Base-by-base conservation (phyloP, 805 yeast species). In the Lipomyces sp. region DNA sequence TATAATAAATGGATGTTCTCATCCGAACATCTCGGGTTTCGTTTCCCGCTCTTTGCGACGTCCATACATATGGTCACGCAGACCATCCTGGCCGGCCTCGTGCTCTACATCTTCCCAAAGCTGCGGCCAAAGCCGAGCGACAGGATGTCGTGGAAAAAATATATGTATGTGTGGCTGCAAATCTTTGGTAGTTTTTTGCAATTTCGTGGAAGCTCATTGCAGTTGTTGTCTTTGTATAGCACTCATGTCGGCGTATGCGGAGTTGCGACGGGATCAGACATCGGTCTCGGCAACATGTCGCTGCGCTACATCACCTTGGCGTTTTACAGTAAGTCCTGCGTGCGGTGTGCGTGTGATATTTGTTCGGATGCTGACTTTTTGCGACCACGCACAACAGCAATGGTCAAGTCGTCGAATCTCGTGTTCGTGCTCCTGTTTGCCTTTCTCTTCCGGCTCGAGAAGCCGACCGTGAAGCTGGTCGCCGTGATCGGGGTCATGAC, bases 1-100 rank as follows among this genome's bases (percentile, higher is more conserved):
- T 93, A 91, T 71, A 93, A 93, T 73, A 90, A 90, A 70, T 89
- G 97, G 97, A 91, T 91, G 97, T 93, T 91, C 71, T 90, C 91
- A 35, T 65, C 68, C 4, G 74, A 77, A 8, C 84, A 87, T 18
- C 72, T 90, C 49, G 80, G 86, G 63, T 83, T 93, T 61, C 78
- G 80, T 29, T 93, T 81, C 64, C 98, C 98, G 1, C 77, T 93
- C 21, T 70, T 90, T 26, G 80, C 90, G 46, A 93, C 98, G 0
- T 74, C 90, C 3, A 75, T 83, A 60, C 98, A 93, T 70, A 98
- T 93, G 70, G 63, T 83, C 24, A 78, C 84, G 41, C 77, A 88
- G 38, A 71, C 85, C 51, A 47, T 72, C 39, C 63, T 85, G 32
- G 78, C 91, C 45, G 65, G 75, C 3, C 37, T 66, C 23, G 70